Evolutionary conservation across 257 asterid species (phyloP).

Genomic region (Gardenia jasminoides): DNA sequence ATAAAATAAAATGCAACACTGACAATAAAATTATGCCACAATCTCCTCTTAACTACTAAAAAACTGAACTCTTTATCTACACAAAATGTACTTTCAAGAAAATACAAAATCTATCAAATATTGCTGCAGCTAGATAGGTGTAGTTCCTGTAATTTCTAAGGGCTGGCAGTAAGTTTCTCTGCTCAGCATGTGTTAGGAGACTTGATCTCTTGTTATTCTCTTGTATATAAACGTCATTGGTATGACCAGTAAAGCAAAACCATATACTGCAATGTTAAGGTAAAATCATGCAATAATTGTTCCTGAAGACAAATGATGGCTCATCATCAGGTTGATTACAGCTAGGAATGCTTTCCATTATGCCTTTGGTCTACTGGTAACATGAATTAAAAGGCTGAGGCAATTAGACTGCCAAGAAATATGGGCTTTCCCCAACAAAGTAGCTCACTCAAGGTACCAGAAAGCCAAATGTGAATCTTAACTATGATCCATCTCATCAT

Average conservation of each 20-base stretch:
- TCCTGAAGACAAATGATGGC: background rate
- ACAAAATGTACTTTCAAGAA: background rate
- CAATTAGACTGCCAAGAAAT: background rate
- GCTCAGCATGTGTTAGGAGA: too few relatives aligned
- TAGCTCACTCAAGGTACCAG: background rate
- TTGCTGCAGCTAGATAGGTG: too few relatives aligned
- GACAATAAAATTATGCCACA: background rate
- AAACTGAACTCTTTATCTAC: background rate
- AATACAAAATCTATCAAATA: background rate
- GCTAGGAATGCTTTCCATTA: background rate
- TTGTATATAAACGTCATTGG: too few relatives aligned
- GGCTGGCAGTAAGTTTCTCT: too few relatives aligned
- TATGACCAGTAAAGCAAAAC: too few relatives aligned
- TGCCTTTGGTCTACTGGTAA: background rate
- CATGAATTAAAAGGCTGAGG: background rate
- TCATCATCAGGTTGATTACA: background rate
- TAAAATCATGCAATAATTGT: background rate
- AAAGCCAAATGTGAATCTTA: background rate
- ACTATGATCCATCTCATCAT: background rate
- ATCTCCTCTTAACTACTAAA: background rate
- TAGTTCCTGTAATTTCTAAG: too few relatives aligned
- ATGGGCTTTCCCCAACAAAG: background rate
- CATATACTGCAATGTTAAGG: too few relatives aligned
- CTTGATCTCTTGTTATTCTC: too few relatives aligned
- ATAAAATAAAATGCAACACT: too few relatives aligned